Evolutionary conservation across 148 eudicot species (phyloP), one percentile per base, ranked within the genome.

Genomic region (Dysphania ambrosioides): DNA sequence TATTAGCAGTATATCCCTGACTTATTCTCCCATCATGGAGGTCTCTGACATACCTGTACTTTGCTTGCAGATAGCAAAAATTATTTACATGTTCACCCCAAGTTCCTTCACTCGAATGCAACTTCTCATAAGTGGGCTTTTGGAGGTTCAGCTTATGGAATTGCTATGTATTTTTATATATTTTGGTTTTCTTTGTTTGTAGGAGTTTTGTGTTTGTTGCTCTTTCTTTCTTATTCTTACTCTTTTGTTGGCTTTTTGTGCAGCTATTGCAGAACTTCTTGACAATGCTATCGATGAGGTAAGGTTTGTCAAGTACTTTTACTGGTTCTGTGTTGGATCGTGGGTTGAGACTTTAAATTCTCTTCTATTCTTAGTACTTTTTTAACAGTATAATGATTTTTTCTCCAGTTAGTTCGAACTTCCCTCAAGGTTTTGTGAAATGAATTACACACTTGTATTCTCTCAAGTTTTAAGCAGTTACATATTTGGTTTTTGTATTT

Each of bases 281-380:
- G 98, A 95, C 81, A 95, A 95, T 82, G 89, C 97, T 53, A 77
- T 95, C 76, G 98, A 95, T 74, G 98, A 95, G 97, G 98, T 95
- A 82, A 71, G 27, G 40, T 58, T 59, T 38, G 57, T 26, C 58
- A 16, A 44, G 32, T 68, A 32, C 13, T 56, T 30, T 35, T 7
- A 38, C 18, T 4, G 26, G 67, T 49, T 44, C 16, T n/a, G n/a
- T n/a, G 34, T 66, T 42, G 53, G 23, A 53, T 24, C 6, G 53
- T 12, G 13, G 58, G 9, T 53, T 53, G 58, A 53, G 58, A 21
- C 44, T 60, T 73, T 31, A 59, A 26, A 41, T 24, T 26, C 10
- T 18, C 6, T 40, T 11, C 9, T n/a, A 10, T 60, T 49, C 31
- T 32, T 57, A 23, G 24, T 4, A 36, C 42, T 49, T 6, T 31